Evolutionary conservation across 2,329 filamentous ascomycete genomes (phyloP).

Genomic region (Penicillium sp.): DNA sequence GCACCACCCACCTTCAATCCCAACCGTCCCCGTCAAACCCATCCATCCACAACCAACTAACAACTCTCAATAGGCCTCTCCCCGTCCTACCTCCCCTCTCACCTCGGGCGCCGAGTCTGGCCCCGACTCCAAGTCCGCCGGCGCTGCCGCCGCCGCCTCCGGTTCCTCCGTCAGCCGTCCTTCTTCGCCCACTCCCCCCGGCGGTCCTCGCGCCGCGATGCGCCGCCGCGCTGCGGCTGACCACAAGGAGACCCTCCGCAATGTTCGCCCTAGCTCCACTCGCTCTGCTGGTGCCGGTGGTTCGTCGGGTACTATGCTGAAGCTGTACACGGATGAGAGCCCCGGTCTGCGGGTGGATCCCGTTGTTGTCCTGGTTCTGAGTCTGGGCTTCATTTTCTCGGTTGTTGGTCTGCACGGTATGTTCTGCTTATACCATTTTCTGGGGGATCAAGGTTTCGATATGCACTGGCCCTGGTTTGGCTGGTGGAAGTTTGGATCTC

Average conservation of each 20-base stretch:
- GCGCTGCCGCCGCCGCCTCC: slow-evolving; percentile 57
- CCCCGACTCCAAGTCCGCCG: slow-evolving; percentile 46
- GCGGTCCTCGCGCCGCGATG: slow-evolving; percentile 93
- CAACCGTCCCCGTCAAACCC: neutral
- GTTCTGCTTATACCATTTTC: slow-evolving; percentile 41
- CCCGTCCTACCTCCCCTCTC: slow-evolving; percentile 48
- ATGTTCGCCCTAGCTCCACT: slow-evolving; percentile 89
- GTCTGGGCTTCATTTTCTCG: slow-evolving; percentile 97
- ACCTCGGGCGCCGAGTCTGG: slow-evolving; percentile 52
- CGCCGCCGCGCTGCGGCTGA: slow-evolving; percentile 93
- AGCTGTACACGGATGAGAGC: slow-evolving; percentile 98
- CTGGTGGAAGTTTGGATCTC: neutral
- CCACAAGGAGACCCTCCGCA: slow-evolving; percentile 95
- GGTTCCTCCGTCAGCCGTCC: slow-evolving; percentile 76
- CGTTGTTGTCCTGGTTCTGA: slow-evolving; percentile 93
- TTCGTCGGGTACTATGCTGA: slow-evolving; percentile 97
- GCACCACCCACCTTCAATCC: slow-evolving; percentile 3
- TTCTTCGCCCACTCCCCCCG: slow-evolving; percentile 85
- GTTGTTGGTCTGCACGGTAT: slow-evolving; percentile 96
- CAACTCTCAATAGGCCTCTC: slow-evolving; percentile 36
- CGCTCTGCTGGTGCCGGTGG: slow-evolving; percentile 91
- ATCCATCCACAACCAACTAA: slow-evolving; percentile 1
- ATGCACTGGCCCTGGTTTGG: neutral
- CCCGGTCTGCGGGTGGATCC: slow-evolving; percentile 97
- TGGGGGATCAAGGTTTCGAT: too few species aligned